phyloP scores from a whole-genome alignment of 345 rosid species.

The Punica granatum region DNA sequence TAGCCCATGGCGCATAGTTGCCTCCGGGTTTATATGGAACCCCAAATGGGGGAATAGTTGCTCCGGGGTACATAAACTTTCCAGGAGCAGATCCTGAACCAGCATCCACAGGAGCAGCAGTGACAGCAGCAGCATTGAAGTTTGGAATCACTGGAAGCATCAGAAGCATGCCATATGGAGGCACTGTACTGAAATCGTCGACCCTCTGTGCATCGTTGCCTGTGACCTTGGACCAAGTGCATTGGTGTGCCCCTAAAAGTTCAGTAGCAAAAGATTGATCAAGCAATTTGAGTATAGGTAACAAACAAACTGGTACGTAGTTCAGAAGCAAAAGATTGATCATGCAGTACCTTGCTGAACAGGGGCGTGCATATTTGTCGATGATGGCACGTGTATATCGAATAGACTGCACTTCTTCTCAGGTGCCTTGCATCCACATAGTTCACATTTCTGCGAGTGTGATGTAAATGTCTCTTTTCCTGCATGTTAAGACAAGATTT shows the following conservation, averaged over 20 bases:
- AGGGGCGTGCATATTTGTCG: not conserved
- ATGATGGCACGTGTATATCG: not conserved
- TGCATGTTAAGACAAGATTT: not conserved
- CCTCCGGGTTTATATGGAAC: not conserved
- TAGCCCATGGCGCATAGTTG: no score
- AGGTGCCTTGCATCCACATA: not conserved
- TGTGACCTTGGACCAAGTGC: constrained; percentile 1
- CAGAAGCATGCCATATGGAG: not conserved
- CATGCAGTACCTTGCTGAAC: not conserved
- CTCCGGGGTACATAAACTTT: not conserved
- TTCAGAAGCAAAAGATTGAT: not conserved
- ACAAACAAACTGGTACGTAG: not conserved
- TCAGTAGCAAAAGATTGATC: not conserved
- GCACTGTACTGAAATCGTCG: not conserved
- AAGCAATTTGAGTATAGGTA: not conserved
- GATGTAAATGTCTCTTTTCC: not conserved
- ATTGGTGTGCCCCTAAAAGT: not conserved
- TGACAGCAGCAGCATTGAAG: not conserved
- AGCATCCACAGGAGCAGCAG: not conserved
- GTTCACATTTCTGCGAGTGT: not conserved
- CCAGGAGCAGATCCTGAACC: not conserved
- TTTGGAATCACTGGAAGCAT: constrained; percentile 2
- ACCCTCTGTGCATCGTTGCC: constrained; percentile 4
- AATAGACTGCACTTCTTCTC: not conserved
- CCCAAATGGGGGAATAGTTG: not conserved